Evolutionary conservation across 768 basidiomycete genomes (phyloP), one percentile per base, ranked within the genome.

Genomic region (Pleurotus citrinopileatus): DNA sequence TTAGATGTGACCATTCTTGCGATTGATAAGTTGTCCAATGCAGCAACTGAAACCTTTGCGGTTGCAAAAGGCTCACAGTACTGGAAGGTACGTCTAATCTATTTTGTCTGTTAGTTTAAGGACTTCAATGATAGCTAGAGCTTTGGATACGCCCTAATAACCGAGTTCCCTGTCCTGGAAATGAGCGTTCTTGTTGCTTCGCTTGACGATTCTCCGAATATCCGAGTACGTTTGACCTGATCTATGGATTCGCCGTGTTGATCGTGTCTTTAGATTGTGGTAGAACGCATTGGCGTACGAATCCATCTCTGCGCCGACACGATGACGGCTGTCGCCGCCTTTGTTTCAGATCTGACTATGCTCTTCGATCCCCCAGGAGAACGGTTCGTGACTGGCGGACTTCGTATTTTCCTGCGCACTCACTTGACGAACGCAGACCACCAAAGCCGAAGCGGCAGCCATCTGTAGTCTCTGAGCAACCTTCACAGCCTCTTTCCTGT

Each of bases 291-390:
- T 29, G 71, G 69, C 15, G 65, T 92, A 3, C 76, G 76, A 36
- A 59, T 91, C 40, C 86, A 88, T 63, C 73, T 91, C 22, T 91
- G 89, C 62, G 91, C 92, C 9, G 91, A 94, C 65, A 89, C 90
- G 1, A 68, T 87, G 52, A 68, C 74, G 5, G 80, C 82, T 1
- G 67, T 93, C 25, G 71, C 77, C 0, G 73, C 77, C 3, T 82
- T 91, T 61, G 73, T 77, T 27, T 65, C 70, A 20, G 82, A 85
- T 61, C 59, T 89, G 48, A 65, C 68, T 1, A 68, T 73, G n/a
- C 62, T 73, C 5, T 75, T 82, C 60, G 68, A 68, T 26, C 60
- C 73, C 22, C 57, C 66, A 4, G 42, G 43, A 56, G 42, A 36
- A 53, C 48, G 17, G 19, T 32, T 42, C 46, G 27, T 52, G 15